phyloP scores from a whole-genome alignment of 768 basidiomycete species.

The Grammothele lineata region DNA sequence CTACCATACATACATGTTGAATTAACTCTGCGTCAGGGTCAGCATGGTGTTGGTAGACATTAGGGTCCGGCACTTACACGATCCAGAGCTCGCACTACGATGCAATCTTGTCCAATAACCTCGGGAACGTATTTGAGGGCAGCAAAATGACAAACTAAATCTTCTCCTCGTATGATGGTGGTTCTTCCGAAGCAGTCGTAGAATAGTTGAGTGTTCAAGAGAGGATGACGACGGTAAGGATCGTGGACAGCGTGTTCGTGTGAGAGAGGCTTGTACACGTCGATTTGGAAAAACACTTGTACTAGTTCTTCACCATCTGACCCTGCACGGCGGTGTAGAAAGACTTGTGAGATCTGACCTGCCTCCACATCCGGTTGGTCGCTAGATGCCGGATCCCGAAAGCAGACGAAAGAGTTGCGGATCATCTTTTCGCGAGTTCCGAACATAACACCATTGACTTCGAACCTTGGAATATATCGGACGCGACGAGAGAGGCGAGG shows the following conservation, averaged over 20 bases:
- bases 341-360: constrained; percentile 1
- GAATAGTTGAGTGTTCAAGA: not conserved
- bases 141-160: not conserved
- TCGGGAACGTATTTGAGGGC: not conserved
- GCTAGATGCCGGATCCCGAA: not conserved
- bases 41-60: too few relatives aligned
- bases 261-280: not conserved
- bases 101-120: not conserved
- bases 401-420: constrained; percentile 2
- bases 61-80: too few relatives aligned
- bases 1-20: too few relatives aligned
- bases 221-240: not conserved
- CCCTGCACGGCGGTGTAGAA: not conserved
- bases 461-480: not conserved
- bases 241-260: not conserved
- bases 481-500: too few relatives aligned
- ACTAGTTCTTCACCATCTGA: too few relatives aligned
- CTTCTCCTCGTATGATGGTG: not conserved
- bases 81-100: constrained; percentile 2
- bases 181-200: not conserved
- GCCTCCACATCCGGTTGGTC: not conserved
- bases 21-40: too few relatives aligned
- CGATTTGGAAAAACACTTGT: too few relatives aligned
- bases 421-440: not conserved
- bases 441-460: not conserved